Evolutionary conservation across 352 stramenopile species (phyloP).

Genomic region (Phytophthora ohioensis): DNA sequence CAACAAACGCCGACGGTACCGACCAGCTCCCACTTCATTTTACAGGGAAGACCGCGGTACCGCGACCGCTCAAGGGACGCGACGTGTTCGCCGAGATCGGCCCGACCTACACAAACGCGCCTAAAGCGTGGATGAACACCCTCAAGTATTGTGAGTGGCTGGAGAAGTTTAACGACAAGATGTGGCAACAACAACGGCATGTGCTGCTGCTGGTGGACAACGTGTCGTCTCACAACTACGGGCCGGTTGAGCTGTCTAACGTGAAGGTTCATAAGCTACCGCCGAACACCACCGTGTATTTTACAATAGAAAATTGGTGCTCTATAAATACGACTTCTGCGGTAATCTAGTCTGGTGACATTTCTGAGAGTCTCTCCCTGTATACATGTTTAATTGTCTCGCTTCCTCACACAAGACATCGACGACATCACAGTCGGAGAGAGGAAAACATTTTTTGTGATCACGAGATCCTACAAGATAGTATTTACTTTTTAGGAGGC

Average conservation of each 20-base stretch:
- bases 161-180: neutral
- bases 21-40: constrained; percentile 18
- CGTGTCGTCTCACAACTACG: neutral
- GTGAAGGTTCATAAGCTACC: neutral
- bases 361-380: no score
- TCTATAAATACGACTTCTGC: no score
- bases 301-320: no score
- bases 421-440: no score
- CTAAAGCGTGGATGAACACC: constrained; percentile 31
- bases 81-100: constrained; percentile 12
- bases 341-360: no score
- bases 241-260: neutral
- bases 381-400: no score
- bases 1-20: constrained; percentile 15
- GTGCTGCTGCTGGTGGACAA: neutral
- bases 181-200: neutral
- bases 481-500: no score
- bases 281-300: no score
- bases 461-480: no score
- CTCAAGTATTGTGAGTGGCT: neutral
- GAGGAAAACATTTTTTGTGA: no score
- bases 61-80: constrained; percentile 15
- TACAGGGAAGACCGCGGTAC: constrained; percentile 10
- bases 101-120: constrained; percentile 21
- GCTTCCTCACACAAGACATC: no score